Evolutionary conservation across 208 protist genomes (phyloP), one percentile per base, ranked within the genome.

Genomic region (Trypanosoma mega): DNA sequence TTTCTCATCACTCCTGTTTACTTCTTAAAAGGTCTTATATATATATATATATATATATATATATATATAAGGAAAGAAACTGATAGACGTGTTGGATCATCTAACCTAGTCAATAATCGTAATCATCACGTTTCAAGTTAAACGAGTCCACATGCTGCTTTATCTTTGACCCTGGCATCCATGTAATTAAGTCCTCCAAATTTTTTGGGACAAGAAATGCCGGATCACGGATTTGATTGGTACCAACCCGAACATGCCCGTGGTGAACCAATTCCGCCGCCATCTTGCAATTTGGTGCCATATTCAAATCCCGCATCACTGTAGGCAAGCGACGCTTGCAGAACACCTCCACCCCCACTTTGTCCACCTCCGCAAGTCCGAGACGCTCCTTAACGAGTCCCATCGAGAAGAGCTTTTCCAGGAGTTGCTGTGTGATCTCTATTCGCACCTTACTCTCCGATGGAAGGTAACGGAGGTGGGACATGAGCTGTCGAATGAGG

Each of bases 321-420:
- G 86, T 94, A 6, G 92, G 85, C 23, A 97, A 52, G 27, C 92
- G 82, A 26, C 92, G 85, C 49, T 78, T 84, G 72, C 92, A 97
- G 69, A 97, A 97, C 11, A 76, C 85, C 78, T 93, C 85, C 2
- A 93, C 83, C 37, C 86, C 79, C 0, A 97, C 76, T 72, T 96
- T 97, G 62, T 97, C 92, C 36, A 94, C 81, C 72, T 91, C 83
- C 21, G 81, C 68, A 16, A 97, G 78, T 14, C 85, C 84, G 12
- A 90, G 75, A 56, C 82, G 90, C 65, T 93, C 85, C 3, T 94
- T 69, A 43, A 93, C 92, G 31, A 97, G 72, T 3, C 92, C 89
- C 86, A 97, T 96, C 41, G 83, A 74, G 62, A 92, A 87, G n/a
- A 93, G 63, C 58, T 97, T 97, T 39, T 93, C 82, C 63, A 94